phyloP scores from a whole-genome alignment of 148 eudicot genomes.

The Rhododendron ferrugineum region DNA sequence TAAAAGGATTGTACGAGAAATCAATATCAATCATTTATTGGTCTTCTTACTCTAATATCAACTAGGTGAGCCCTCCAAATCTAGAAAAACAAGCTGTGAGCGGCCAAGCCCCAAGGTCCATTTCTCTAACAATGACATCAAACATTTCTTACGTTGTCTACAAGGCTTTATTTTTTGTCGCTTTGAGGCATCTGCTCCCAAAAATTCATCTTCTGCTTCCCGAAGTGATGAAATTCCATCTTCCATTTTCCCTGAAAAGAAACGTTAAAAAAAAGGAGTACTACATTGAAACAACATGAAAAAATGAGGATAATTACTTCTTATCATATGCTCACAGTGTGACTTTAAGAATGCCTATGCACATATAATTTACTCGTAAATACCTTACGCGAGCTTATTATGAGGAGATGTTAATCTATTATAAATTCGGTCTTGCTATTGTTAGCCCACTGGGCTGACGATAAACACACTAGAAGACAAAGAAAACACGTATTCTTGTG shows the following conservation, averaged over 20 bases:
- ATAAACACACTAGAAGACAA: too few relatives aligned
- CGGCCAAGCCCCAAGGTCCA: neutral
- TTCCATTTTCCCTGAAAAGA: conserved; percentile 34
- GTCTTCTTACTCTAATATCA: neutral
- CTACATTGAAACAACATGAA: neutral
- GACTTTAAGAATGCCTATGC: neutral
- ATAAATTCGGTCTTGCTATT: too few relatives aligned
- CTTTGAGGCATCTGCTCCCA: conserved; percentile 13
- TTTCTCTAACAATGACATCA: neutral
- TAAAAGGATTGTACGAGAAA: neutral
- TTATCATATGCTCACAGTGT: neutral
- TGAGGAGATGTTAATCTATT: neutral
- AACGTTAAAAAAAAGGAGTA: neutral
- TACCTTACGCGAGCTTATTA: neutral
- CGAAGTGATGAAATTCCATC: conserved; percentile 20
- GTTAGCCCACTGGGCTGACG: too few relatives aligned
- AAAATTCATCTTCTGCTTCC: conserved; percentile 21
- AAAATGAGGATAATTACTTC: neutral
- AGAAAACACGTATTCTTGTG: too few relatives aligned
- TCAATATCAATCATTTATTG: neutral
- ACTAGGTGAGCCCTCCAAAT: neutral
- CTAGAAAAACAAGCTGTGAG: neutral
- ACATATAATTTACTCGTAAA: neutral
- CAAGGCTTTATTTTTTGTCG: conserved; percentile 34
- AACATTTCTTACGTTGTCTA: conserved; percentile 43